These are phyloP conservation scores for Boletus sp. DNA, from an alignment of 768 basidiomycete genomes.

Conservation along the genomic window DNA sequence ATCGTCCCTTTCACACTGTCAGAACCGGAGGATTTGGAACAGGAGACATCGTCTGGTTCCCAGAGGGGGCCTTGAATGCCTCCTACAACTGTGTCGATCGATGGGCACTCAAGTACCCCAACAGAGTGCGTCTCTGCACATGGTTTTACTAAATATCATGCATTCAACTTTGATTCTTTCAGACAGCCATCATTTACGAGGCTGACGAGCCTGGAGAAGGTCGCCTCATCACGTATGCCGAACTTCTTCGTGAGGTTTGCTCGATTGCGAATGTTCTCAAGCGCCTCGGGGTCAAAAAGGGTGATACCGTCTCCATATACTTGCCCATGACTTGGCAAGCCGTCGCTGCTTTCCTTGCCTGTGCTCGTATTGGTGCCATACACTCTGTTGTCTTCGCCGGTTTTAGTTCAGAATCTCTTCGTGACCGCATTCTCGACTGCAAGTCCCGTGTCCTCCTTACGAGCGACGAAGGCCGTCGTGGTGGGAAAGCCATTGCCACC, in stretches of 20 bases:
- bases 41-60: slow-evolving; percentile 95
- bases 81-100: slow-evolving; percentile 98
- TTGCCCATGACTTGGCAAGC: slow-evolving; percentile 96
- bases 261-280: slow-evolving; percentile 90
- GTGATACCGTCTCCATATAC: slow-evolving; percentile 91
- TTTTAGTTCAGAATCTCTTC: slow-evolving; percentile 90
- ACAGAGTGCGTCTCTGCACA: slow-evolving; percentile 52
- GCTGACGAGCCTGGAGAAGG: slow-evolving; percentile 91
- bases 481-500: slow-evolving; percentile 92
- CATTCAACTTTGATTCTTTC: not conserved
- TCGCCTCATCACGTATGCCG: slow-evolving; percentile 68
- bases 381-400: slow-evolving; percentile 98
- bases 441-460: slow-evolving; percentile 89
- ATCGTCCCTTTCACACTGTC: slow-evolving; percentile 86
- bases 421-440: slow-evolving; percentile 91
- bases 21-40: slow-evolving; percentile 75
- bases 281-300: slow-evolving; percentile 86
- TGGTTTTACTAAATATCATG: not conserved
- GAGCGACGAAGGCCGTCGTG: slow-evolving; percentile 89
- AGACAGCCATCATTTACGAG: slow-evolving; percentile 98
- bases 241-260: slow-evolving; percentile 89
- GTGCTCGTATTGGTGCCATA: slow-evolving; percentile 93
- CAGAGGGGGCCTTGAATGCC: slow-evolving; percentile 88
- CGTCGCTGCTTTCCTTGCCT: slow-evolving; percentile 94
- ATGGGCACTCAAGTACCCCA: slow-evolving; percentile 87